These are phyloP conservation scores for Diaporthe ampelina DNA, from an alignment of 2,329 filamentous ascomycete genomes.

Conservation along the genomic window DNA sequence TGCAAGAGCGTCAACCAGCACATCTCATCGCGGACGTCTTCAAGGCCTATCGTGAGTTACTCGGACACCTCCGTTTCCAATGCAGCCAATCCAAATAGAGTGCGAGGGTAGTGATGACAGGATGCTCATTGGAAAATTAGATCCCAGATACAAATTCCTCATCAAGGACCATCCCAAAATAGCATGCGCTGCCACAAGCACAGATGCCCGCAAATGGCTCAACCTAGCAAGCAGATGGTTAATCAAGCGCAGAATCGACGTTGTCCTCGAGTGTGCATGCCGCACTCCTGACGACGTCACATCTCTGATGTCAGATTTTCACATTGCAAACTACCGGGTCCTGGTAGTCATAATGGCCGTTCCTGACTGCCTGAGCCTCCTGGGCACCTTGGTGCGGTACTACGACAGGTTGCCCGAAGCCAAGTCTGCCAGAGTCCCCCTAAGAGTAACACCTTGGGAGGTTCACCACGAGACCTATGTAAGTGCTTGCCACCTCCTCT, in stretches of 20 bases:
- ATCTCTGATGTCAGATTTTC: conserved; percentile 53
- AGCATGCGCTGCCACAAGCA: conserved; percentile 52
- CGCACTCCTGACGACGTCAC: conserved; percentile 59
- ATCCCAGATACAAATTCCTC: conserved; percentile 56
- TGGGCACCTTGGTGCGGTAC: conserved; percentile 59
- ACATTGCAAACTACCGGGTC: conserved; percentile 53
- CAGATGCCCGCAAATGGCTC: conserved; percentile 61
- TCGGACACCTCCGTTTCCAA: not conserved
- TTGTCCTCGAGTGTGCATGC: conserved; percentile 61
- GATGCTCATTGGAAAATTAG: not conserved
- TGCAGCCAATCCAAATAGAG: no score
- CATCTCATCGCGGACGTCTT: conserved; percentile 65
- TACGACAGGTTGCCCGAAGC: conserved; percentile 54
- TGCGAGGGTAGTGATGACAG: not conserved
- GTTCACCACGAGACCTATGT: conserved; percentile 63
- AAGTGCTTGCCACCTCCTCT: not conserved
- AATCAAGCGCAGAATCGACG: conserved; percentile 50
- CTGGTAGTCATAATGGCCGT: conserved; percentile 59
- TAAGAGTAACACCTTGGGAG: conserved; percentile 57
- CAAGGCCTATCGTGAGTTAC: conserved; percentile 56
- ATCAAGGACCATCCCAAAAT: conserved; percentile 43
- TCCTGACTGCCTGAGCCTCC: conserved; percentile 55
- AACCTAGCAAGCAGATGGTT: conserved; percentile 54
- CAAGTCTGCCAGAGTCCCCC: conserved; percentile 52
- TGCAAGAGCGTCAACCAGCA: conserved; percentile 43